Base-by-base conservation (phyloP, 257 asterid genomes). In the Nemophila menziesii region DNA sequence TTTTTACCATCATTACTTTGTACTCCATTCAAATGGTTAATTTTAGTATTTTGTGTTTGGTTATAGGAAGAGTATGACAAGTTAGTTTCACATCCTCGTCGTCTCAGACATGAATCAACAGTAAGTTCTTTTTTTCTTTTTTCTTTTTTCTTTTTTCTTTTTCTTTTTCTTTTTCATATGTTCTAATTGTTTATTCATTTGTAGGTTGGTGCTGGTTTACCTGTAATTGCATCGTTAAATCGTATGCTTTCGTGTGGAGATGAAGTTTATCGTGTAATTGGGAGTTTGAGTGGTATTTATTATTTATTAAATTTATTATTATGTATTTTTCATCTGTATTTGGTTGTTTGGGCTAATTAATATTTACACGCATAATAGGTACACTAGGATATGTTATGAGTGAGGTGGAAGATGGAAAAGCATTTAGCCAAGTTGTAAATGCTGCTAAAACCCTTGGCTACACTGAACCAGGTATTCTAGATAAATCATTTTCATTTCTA, bases 141-240 rank as follows among this genome's bases (percentile, higher is more conserved):
- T n/a, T n/a, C n/a, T n/a, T n/a, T n/a, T n/a, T n/a, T n/a, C n/a
- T n/a, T n/a, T n/a, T n/a, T n/a, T n/a, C n/a, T n/a, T n/a, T n/a
- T n/a, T n/a, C n/a, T n/a, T n/a, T n/a, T n/a, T n/a, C n/a, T n/a
- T n/a, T n/a, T n/a, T n/a, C n/a, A n/a, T n/a, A n/a, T n/a, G n/a
- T n/a, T n/a, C n/a, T n/a, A n/a, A n/a, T n/a, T n/a, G n/a, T 48
- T 24, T 16, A 16, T 57, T 37, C 33, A 48, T 20, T 66, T 62
- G 44, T 70, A 87, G 97, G 97, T 87, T 58, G 97, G 97, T 62
- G 97, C 97, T 26, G 95, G 97, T 49, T 93, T 87, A 51, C 97
- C 97, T 48, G 79, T 84, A 53, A 83, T 87, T 56, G 81, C 93
- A 55, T 73, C 93, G 49, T 68, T 87, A 55, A 83, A 68, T 61